Base-by-base conservation (phyloP, 129 eudicot species). In the Chrysanthemum lavandulifolium region DNA sequence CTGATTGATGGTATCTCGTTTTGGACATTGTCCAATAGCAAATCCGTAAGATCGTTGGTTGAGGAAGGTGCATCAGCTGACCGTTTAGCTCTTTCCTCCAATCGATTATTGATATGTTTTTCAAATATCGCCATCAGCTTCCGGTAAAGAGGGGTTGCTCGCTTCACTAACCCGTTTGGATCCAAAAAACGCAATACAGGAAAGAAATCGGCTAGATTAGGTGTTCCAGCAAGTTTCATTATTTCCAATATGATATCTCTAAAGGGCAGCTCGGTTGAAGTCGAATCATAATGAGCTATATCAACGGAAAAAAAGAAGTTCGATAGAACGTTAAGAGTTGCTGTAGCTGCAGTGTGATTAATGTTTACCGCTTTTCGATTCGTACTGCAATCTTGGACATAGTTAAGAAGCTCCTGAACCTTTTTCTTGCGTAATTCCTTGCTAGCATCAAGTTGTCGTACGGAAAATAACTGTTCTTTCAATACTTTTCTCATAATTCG, bases 241-340 rank as follows among this genome's bases (percentile, higher is more conserved):
- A 78, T 25, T 4, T 60, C 72, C 47, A 61, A 72, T 7, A 64
- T 67, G 6, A 78, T 51, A 11, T 65, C 68, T 73, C 48, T 65
- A 23, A 78, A 65, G 2, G 71, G 54, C 16, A 71, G 77, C 77
- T 45, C 25, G 43, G 43, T 36, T 36, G 43, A 36, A 36, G 7
- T 36, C 9, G 43, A 6, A 36, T 36, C 43, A 36, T 36, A 36
- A 36, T 33, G 40, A 33, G 40, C 40, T 33, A 33, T 33, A 33
- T 33, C 40, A 33, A 33, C 13, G 7, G 82, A 78, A 54, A 78
- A 78, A 14, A 78, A 63, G 73, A 71, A 78, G 77, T 78, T 78
- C 2, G 82, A 78, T 12, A 78, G 73, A 8, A 78, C 25, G 62
- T 78, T 78, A 18, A 78, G 82, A 3, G 77, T 64, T 25, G 82